A percentile compares a stretch with the other conserved stretches of the same genome.
These are phyloP conservation scores for Mallotus nudiflorus DNA, from an alignment of 345 rosid species.

Conservation along the genomic window DNA sequence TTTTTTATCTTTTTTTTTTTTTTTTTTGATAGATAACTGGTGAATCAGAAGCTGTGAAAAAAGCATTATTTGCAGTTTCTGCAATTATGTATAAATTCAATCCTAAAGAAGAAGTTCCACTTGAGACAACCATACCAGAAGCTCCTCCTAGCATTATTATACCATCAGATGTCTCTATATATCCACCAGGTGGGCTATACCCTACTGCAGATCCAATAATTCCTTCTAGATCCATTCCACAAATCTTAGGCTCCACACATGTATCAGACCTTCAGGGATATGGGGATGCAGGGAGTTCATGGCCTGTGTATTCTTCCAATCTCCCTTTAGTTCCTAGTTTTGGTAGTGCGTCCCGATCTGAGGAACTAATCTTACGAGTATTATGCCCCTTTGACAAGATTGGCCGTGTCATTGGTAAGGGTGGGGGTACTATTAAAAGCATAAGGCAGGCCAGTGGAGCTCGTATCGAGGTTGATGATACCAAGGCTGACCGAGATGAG, in stretches of 20 bases:
- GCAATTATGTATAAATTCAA: slow-evolving; percentile 83
- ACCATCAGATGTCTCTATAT: slow-evolving; percentile 83
- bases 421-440: slow-evolving; percentile 83
- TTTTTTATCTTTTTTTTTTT: slow-evolving; percentile 1
- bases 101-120: slow-evolving; percentile 86
- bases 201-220: slow-evolving; percentile 57
- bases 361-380: slow-evolving; percentile 65
- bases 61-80: slow-evolving; percentile 81
- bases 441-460: slow-evolving; percentile 94
- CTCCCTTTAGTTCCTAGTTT: slow-evolving; percentile 67
- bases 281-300: slow-evolving; percentile 57
- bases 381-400: slow-evolving; percentile 77
- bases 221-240: slow-evolving; percentile 61
- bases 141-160: slow-evolving; percentile 71
- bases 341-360: slow-evolving; percentile 51
- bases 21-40: slow-evolving; percentile 60
- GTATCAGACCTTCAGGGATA: slow-evolving; percentile 67
- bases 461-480: slow-evolving; percentile 80
- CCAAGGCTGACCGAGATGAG: slow-evolving; percentile 61
- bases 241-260: slow-evolving; percentile 60
- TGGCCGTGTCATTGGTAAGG: slow-evolving; percentile 97
- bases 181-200: slow-evolving; percentile 70
- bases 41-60: slow-evolving; percentile 73
- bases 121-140: slow-evolving; percentile 69
- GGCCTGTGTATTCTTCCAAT: slow-evolving; percentile 74